Evolutionary conservation across 345 rosid genomes (phyloP).

Genomic region (Moricandia arvensis): DNA sequence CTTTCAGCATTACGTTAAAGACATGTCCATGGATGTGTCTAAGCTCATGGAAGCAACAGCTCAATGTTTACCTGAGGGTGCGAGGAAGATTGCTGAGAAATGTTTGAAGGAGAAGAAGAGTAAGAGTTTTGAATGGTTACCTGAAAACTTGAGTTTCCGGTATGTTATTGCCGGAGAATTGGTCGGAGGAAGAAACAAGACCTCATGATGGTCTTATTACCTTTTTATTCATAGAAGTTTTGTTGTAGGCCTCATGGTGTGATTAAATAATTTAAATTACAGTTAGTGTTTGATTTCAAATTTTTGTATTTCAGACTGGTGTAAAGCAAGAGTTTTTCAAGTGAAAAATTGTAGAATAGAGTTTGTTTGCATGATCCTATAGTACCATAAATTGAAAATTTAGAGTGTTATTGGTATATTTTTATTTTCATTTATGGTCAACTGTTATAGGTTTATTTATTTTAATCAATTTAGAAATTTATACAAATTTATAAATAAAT

Average conservation of each 20-base stretch:
- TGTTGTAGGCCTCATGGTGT: slow-evolving; percentile 10
- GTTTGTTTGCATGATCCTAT: background rate
- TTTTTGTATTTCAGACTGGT: slow-evolving; percentile 10
- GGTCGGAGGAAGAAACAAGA: slow-evolving; percentile 36
- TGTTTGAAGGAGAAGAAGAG: slow-evolving; percentile 53
- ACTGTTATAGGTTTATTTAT: background rate
- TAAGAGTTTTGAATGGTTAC: slow-evolving; percentile 61
- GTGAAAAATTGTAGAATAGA: no score
- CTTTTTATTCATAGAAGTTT: background rate
- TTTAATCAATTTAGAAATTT: background rate
- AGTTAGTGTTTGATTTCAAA: background rate
- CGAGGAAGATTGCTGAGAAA: slow-evolving; percentile 50
- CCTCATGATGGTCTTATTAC: background rate
- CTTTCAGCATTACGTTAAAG: slow-evolving; percentile 61
- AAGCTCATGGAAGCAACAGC: slow-evolving; percentile 46
- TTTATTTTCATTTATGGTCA: no score
- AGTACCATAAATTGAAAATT: background rate
- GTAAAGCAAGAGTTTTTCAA: background rate
- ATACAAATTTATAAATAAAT: background rate
- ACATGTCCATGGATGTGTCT: slow-evolving; percentile 51
- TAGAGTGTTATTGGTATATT: no score
- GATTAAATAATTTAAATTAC: slow-evolving; percentile 26
- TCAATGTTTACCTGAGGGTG: slow-evolving; percentile 50
- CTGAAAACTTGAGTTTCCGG: slow-evolving; percentile 66
- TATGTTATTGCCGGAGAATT: slow-evolving; percentile 58